Conservation (phyloP, 345 rosid genomes). For the Turritis glabra region DNA sequence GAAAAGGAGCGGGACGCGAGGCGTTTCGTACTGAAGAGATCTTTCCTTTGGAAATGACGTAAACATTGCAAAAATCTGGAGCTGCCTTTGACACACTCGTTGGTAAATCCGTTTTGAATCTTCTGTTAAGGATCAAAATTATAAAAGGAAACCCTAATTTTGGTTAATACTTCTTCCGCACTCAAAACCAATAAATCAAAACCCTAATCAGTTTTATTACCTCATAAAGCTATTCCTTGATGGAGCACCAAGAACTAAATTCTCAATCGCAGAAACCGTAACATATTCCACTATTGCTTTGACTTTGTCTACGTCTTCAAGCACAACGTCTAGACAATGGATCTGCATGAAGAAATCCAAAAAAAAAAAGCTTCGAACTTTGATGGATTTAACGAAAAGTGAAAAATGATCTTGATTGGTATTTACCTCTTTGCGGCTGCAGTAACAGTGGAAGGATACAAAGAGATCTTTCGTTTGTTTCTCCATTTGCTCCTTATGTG, state of each 20-base stretch:
- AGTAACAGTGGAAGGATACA: slow-evolving; percentile 75
- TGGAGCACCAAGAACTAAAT: slow-evolving; percentile 76
- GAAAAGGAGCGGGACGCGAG: slow-evolving; percentile 59
- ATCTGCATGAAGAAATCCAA: slow-evolving; percentile 49
- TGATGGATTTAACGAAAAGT: not conserved
- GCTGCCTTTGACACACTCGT: slow-evolving; percentile 62
- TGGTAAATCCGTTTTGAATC: slow-evolving; percentile 68
- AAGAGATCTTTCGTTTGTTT: slow-evolving; percentile 71
- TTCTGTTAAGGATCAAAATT: slow-evolving; percentile 41
- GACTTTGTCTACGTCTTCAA: slow-evolving; percentile 65
- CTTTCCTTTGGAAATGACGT: slow-evolving; percentile 79
- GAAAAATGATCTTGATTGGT: not conserved
- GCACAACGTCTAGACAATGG: slow-evolving; percentile 57
- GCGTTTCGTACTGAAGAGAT: slow-evolving; percentile 57
- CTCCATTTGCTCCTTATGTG: slow-evolving; percentile 45
- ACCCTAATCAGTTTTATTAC: slow-evolving; percentile 35
- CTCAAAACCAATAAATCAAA: not conserved
- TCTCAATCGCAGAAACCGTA: slow-evolving; percentile 67
- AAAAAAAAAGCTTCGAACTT: not conserved
- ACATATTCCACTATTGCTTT: slow-evolving; percentile 81
- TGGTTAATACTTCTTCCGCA: slow-evolving; percentile 22
- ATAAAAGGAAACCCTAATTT: not conserved
- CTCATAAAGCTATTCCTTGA: slow-evolving; percentile 67
- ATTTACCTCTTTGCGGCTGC: slow-evolving; percentile 77
- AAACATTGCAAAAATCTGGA: slow-evolving; percentile 91